Conservation (phyloP, 2,329 filamentous ascomycete genomes). For the Paracamarosporium sp. region DNA sequence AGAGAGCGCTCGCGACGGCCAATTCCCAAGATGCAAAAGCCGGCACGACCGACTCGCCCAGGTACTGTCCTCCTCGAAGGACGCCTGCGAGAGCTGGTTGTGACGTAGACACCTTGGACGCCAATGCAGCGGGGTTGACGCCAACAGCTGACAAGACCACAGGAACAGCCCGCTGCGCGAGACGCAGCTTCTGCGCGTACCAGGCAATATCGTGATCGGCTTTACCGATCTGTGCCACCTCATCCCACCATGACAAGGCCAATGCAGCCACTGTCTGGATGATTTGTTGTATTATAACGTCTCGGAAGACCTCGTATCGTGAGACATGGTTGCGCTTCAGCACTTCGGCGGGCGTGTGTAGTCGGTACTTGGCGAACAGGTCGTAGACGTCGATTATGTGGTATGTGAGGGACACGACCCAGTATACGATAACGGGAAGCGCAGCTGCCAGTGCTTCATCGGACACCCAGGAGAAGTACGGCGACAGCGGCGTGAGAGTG, state of each 20-base stretch:
- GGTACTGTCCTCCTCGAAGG: conserved; percentile 82
- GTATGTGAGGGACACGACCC: conserved; percentile 84
- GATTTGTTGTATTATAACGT: conserved; percentile 90
- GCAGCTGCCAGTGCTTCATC: conserved; percentile 82
- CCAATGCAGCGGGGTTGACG: conserved; percentile 76
- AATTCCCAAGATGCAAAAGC: conserved; percentile 88
- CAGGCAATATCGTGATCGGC: conserved; percentile 87
- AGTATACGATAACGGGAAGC: conserved; percentile 84
- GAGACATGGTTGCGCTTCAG: conserved; percentile 85
- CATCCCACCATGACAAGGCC: conserved; percentile 74
- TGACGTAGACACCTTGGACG: conserved; percentile 73
- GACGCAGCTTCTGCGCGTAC: conserved; percentile 83
- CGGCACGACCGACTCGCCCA: conserved; percentile 65
- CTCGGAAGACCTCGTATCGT: conserved; percentile 83
- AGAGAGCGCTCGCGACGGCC: conserved; percentile 74
- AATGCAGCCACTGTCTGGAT: conserved; percentile 81
- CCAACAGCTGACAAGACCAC: conserved; percentile 73
- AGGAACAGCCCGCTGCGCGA: conserved; percentile 81
- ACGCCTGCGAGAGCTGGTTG: conserved; percentile 78
- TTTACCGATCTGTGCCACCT: conserved; percentile 74
- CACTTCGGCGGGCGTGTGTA: conserved; percentile 94
- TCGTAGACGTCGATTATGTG: conserved; percentile 87
- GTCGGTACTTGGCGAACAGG: conserved; percentile 85
- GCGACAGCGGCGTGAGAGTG: conserved; percentile 70
- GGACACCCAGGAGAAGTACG: conserved; percentile 77